Conservation (phyloP, 1,284 basidiomycete species). For the Cutaneotrichosporon sp. region DNA sequence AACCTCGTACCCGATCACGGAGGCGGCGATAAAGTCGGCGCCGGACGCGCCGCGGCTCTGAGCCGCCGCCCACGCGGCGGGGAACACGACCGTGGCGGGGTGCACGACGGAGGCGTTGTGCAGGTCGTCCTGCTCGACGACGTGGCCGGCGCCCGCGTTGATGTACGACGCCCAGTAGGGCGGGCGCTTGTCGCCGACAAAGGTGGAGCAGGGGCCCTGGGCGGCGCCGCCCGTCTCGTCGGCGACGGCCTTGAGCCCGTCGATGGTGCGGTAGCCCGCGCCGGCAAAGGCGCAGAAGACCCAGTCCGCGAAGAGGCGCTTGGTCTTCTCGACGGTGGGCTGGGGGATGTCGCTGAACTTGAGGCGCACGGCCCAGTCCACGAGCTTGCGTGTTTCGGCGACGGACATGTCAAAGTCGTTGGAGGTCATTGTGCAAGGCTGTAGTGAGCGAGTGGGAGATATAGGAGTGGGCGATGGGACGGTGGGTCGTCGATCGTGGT, state of each 20-base stretch:
- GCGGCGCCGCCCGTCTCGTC: slow-evolving; percentile 7
- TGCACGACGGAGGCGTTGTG: slow-evolving; percentile 15
- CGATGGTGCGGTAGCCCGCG: slow-evolving; percentile 9
- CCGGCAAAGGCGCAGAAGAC: slow-evolving; percentile 15
- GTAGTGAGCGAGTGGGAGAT: no score
- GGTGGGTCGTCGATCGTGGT: not conserved
- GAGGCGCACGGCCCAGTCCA: slow-evolving; percentile 12
- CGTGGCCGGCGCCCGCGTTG: slow-evolving; percentile 14
- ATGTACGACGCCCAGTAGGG: slow-evolving; percentile 14
- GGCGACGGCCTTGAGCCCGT: slow-evolving; percentile 11
- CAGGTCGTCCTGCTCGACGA: slow-evolving; percentile 17
- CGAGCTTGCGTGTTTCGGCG: slow-evolving; percentile 12
- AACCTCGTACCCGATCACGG: slow-evolving; percentile 11
- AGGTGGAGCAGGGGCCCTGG: slow-evolving; percentile 1
- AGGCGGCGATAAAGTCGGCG: slow-evolving; percentile 8
- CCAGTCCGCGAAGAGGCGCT: slow-evolving; percentile 16
- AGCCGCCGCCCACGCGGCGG: slow-evolving; percentile 13
- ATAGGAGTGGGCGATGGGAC: no score
- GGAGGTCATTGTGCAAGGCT: no score
- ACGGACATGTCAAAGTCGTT: not conserved
- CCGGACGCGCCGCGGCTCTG: slow-evolving; percentile 3
- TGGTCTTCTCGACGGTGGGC: slow-evolving; percentile 8
- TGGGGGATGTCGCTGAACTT: slow-evolving; percentile 12
- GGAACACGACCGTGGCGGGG: slow-evolving; percentile 13
- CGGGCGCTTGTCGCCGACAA: slow-evolving; percentile 5